These are phyloP conservation scores for Madurella mycetomatis DNA, from an alignment of 2,329 filamentous ascomycete species.

Conservation along the genomic window DNA sequence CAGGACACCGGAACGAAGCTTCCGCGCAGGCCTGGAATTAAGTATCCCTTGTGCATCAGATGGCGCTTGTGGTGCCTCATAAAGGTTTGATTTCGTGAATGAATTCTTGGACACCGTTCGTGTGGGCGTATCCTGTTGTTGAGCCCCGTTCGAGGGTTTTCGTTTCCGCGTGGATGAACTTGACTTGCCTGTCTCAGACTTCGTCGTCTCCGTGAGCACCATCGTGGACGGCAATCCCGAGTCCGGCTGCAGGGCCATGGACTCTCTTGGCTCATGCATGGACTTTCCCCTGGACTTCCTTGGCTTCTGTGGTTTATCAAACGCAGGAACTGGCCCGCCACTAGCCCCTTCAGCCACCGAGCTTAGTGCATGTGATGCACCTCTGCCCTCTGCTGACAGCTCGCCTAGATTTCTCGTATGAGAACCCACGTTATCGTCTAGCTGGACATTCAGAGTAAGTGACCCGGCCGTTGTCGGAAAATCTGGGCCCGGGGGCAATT, in stretches of 20 bases:
- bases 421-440: neutral
- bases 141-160: neutral
- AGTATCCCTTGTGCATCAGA: neutral
- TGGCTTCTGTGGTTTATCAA: neutral
- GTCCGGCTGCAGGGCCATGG: no score
- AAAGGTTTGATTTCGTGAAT: neutral
- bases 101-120: conserved; percentile 8
- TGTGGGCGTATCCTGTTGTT: neutral
- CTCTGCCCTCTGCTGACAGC: neutral
- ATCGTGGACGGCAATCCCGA: neutral
- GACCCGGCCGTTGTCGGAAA: neutral
- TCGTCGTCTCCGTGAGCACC: neutral
- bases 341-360: neutral
- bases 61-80: neutral
- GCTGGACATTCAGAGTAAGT: neutral
- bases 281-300: neutral
- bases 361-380: no score
- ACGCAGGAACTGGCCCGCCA: neutral
- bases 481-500: neutral
- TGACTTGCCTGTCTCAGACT: neutral
- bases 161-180: neutral
- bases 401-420: neutral
- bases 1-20: no score
- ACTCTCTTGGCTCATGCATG: neutral
- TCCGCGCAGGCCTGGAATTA: no score